Evolutionary conservation across 192 early-diverging fungal species (phyloP).

Genomic region (Globomyces pollinis-pini): DNA sequence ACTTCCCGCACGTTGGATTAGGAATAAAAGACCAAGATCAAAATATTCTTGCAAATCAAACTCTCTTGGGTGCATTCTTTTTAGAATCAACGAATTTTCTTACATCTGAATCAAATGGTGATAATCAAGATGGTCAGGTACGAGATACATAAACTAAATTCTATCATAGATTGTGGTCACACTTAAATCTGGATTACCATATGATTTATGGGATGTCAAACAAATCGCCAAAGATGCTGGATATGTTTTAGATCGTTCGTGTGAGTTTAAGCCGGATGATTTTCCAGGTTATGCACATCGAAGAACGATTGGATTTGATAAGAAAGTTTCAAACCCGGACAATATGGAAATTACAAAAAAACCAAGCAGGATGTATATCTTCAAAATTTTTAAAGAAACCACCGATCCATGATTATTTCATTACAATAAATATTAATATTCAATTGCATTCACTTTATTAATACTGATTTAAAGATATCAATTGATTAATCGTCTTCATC

Average conservation of each 20-base stretch:
- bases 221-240: slow-evolving; percentile 63
- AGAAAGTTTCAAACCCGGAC: not conserved
- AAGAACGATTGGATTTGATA: slow-evolving; percentile 78
- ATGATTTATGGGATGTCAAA: slow-evolving; percentile 80
- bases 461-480: no score
- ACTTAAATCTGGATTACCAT: slow-evolving; percentile 77
- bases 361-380: no score
- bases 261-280: slow-evolving; percentile 51
- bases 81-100: slow-evolving; percentile 7
- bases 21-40: slow-evolving; percentile 90
- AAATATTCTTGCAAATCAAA: slow-evolving; percentile 77
- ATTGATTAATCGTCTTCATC: not conserved
- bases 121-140: no score
- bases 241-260: slow-evolving; percentile 28
- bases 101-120: slow-evolving; percentile 46
- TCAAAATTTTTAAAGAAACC: no score
- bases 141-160: no score
- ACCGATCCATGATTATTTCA: no score
- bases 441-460: no score
- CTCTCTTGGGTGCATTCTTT: slow-evolving; percentile 27
- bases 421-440: no score
- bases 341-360: not conserved
- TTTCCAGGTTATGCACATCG: slow-evolving; percentile 89
- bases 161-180: slow-evolving; percentile 84
- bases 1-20: slow-evolving; percentile 88